Base-by-base conservation (phyloP, 352 stramenopile species). In the Halophytophthora polymorphica region DNA sequence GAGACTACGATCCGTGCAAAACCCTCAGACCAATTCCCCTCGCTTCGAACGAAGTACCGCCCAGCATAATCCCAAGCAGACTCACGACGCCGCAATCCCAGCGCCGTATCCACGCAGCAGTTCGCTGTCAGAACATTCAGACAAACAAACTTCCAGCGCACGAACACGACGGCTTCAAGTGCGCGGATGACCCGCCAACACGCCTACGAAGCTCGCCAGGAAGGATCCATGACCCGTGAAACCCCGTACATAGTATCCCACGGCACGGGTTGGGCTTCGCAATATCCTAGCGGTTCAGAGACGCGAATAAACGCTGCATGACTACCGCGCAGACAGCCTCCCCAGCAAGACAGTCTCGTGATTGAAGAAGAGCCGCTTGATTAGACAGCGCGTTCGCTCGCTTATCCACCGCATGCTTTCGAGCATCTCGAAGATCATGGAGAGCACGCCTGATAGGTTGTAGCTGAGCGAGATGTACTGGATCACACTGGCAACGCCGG, bases 381-480 rank as follows among this genome's bases (percentile, higher is more conserved):
- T n/a, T 3, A 64, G 6, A 39, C 58, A 61, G 21, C 50, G 54
- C 7, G 43, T 13, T 17, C 43, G 35, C 22, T 62, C 50, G 10
- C 33, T 36, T 34, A 72, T 25, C 54, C 58, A 72, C 3, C 42
- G 42, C 25, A 64, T 69, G 0, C 54, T 59, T 54, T 71, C 65
- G 15, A 71, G 2, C 45, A 73, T 71, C 31, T 68, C 65, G 19
- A 69, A 73, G 22, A 66, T 45, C 52, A 73, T 59, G 18, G 65
- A 71, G 41, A 73, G 50, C 7, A 73, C 45, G 22, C 65, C 54
- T 0, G 61, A 63, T 6, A 73, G 39, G 19, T 73, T 73, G 45
- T 73, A 73, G 38, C 65, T 50, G 14, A 71, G 31, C 10, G 65
- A 73, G 39, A 68, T 63, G n/a, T 71, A 73, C 53, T 71, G 65